A percentile compares a stretch with the other conserved stretches of the same genome.
phyloP scores from a whole-genome alignment of 2,329 filamentous ascomycete genomes.

The Aspergillus sp. region DNA sequence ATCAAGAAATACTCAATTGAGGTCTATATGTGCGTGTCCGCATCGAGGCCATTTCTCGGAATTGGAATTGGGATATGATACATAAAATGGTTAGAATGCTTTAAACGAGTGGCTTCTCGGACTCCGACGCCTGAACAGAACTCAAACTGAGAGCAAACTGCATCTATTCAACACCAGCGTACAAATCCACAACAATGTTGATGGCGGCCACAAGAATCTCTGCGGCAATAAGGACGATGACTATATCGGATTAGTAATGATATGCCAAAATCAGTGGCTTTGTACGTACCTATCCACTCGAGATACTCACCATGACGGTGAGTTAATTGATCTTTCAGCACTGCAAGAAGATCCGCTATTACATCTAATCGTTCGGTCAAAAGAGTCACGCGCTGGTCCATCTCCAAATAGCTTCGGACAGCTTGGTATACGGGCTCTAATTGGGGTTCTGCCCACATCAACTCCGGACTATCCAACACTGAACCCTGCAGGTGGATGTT shows the following conservation, averaged over 20 bases:
- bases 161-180: constrained; percentile 62
- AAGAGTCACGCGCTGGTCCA: constrained; percentile 90
- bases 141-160: neutral
- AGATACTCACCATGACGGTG: constrained; percentile 88
- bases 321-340: constrained; percentile 92
- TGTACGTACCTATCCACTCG: constrained; percentile 77
- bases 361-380: constrained; percentile 89
- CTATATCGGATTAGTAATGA: constrained; percentile 45
- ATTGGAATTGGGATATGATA: neutral
- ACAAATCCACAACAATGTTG: constrained; percentile 93
- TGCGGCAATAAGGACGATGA: constrained; percentile 92
- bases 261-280: neutral
- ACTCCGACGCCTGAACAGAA: neutral
- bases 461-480: constrained; percentile 91
- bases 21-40: neutral
- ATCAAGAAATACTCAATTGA: neutral
- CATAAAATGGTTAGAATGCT: neutral
- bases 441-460: constrained; percentile 98
- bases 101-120: neutral
- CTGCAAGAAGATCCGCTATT: constrained; percentile 87
- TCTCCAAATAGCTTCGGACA: constrained; percentile 92
- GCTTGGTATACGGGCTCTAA: constrained; percentile 95
- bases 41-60: neutral
- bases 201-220: constrained; percentile 91
- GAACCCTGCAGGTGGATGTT: constrained; percentile 97